Percentiles rank a stretch among this genome's conserved stretches.
These are phyloP conservation scores for Fusarium sp. DNA, from an alignment of 2,329 filamentous ascomycete species.

Conservation along the genomic window DNA sequence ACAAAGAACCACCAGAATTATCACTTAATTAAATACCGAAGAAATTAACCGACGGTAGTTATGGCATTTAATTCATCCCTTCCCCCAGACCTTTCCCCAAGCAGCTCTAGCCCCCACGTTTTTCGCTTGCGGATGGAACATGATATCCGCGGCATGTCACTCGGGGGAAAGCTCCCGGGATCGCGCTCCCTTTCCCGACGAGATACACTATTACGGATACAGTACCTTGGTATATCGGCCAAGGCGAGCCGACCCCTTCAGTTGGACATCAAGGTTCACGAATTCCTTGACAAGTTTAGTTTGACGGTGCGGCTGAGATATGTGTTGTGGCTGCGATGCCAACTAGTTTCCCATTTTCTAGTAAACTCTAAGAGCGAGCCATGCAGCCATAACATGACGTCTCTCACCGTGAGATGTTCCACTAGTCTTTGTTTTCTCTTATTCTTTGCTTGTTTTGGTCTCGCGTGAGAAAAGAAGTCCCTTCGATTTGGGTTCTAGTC, in stretches of 20 bases:
- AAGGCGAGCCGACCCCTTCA: not conserved
- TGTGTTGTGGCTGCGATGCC: not conserved
- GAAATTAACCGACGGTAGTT: not conserved
- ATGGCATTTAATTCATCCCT: not conserved
- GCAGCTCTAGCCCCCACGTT: not conserved
- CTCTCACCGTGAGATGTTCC: not conserved
- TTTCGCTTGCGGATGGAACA: not conserved
- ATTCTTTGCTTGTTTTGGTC: not conserved
- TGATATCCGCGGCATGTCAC: not conserved
- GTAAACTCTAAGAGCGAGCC: not conserved
- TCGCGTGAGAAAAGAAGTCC: too few species aligned
- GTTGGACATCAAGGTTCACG: not conserved
- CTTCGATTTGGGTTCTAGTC: not conserved
- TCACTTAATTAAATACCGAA: not conserved
- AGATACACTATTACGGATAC: too few species aligned
- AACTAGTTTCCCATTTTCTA: not conserved
- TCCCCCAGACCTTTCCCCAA: not conserved
- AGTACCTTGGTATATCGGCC: too few species aligned
- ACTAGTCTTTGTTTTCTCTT: not conserved
- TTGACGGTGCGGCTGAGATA: not conserved
- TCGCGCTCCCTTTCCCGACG: not conserved
- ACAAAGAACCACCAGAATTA: not conserved
- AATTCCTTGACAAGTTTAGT: not conserved
- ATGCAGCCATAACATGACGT: not conserved
- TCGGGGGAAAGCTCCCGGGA: not conserved